Evolutionary conservation across 306 rosid species (phyloP).

Genomic region (Malus orientalis): DNA sequence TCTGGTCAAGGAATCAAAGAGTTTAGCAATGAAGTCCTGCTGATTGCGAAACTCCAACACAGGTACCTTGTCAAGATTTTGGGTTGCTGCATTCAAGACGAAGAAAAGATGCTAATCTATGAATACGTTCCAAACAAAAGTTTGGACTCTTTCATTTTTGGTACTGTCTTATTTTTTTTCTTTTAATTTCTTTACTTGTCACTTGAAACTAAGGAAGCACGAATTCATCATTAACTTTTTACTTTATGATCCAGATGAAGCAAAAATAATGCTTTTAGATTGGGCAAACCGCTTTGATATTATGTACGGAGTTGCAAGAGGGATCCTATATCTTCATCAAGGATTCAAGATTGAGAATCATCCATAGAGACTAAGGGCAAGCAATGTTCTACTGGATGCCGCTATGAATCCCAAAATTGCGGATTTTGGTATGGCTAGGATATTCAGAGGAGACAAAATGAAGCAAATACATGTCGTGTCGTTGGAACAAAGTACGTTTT

Average conservation of each 20-base stretch:
- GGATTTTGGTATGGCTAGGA: conserved; percentile 72
- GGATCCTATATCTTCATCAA: conserved; percentile 53
- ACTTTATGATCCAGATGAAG: not conserved
- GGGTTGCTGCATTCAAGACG: conserved; percentile 38
- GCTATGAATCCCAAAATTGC: conserved; percentile 52
- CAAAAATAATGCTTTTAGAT: conserved; percentile 21
- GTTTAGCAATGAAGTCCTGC: conserved; percentile 46
- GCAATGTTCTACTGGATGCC: conserved; percentile 47
- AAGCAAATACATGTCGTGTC: conserved; percentile 39
- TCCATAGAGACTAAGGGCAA: conserved; percentile 52
- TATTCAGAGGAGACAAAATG: conserved; percentile 38
- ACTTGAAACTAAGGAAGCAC: not conserved
- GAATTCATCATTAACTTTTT: not conserved
- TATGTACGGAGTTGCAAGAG: conserved; percentile 36
- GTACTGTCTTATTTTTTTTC: conserved; percentile 16
- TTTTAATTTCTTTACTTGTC: not conserved
- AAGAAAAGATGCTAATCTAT: conserved; percentile 50
- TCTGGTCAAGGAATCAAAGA: conserved; percentile 54
- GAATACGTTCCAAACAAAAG: conserved; percentile 53
- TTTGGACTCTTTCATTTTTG: conserved; percentile 39
- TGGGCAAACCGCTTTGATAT: conserved; percentile 40
- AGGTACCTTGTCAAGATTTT: conserved; percentile 49
- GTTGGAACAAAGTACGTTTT: conserved; percentile 59
- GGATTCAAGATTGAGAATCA: conserved; percentile 59
- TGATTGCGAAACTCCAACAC: conserved; percentile 61